These are phyloP conservation scores for Asterochloris sp. DNA, from an alignment of 139 green algal genomes.

Conservation along the genomic window DNA sequence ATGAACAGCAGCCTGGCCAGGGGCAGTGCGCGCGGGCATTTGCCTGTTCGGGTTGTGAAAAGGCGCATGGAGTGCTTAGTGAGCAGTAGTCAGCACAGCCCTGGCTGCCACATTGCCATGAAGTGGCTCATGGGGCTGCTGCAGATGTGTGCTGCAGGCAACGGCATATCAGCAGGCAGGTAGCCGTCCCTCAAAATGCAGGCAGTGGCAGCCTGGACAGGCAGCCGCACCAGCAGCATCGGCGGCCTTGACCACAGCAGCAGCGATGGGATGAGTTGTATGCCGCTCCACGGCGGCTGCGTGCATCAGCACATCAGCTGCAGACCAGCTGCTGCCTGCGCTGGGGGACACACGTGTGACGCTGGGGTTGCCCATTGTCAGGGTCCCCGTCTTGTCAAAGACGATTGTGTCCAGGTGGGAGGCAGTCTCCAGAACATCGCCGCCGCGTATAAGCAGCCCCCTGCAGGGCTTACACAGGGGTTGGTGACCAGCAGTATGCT, in stretches of 20 bases:
- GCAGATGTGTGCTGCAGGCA: too few species aligned
- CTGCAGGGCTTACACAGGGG: not conserved
- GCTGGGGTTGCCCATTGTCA: conserved; percentile 76
- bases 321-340: not conserved
- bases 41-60: too few species aligned
- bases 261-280: conserved; percentile 74
- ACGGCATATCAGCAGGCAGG: too few species aligned
- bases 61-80: too few species aligned
- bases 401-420: conserved; percentile 78
- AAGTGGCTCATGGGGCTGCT: too few species aligned
- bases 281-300: conserved; percentile 70
- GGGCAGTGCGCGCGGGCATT: too few species aligned
- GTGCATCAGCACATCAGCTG: conserved; percentile 52
- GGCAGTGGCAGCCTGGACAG: not conserved
- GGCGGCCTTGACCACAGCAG: conserved; percentile 33
- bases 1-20: too few species aligned
- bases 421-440: conserved; percentile 74
- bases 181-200: not conserved
- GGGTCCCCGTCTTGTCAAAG: conserved; percentile 96
- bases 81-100: too few species aligned
- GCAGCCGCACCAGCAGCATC: conserved; percentile 1
- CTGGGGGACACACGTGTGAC: conserved; percentile 38
- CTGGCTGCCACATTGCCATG: too few species aligned
- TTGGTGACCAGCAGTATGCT: too few species aligned
- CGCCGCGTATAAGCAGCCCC: conserved; percentile 83